phyloP scores from a whole-genome alignment of 2,329 filamentous ascomycete genomes.

The Cercospora beticola region DNA sequence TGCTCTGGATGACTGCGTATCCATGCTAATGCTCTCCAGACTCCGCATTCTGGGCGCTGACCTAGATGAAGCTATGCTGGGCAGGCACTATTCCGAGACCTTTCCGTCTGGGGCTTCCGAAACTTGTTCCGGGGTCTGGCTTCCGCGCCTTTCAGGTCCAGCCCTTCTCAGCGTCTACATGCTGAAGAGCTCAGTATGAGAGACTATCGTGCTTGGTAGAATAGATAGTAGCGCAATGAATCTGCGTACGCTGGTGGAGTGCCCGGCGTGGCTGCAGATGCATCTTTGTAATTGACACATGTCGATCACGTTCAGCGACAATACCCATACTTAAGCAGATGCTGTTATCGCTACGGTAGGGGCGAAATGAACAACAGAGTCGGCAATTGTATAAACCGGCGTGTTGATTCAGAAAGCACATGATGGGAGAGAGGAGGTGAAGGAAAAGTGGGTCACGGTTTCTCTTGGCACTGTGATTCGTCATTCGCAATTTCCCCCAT shows the following conservation, averaged over 20 bases:
- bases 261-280: neutral
- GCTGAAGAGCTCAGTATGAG: neutral
- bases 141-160: neutral
- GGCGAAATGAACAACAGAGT: neutral
- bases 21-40: neutral
- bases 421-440: neutral
- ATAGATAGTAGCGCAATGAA: neutral
- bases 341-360: neutral
- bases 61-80: neutral
- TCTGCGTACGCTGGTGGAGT: neutral
- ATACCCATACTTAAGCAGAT: neutral
- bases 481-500: neutral
- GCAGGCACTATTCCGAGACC: neutral
- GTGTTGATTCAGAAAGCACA: neutral
- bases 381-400: neutral
- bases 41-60: neutral
- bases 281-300: neutral
- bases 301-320: neutral
- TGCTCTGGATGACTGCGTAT: neutral
- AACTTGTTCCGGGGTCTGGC: neutral
- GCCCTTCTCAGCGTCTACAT: neutral
- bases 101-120: neutral
- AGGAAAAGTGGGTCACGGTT: neutral
- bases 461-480: neutral
- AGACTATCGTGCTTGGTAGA: neutral